A percentile compares a stretch with the other conserved stretches of the same genome.
Evolutionary conservation across 2,329 filamentous ascomycete genomes (phyloP).

Genomic region (Catunica adiposa): DNA sequence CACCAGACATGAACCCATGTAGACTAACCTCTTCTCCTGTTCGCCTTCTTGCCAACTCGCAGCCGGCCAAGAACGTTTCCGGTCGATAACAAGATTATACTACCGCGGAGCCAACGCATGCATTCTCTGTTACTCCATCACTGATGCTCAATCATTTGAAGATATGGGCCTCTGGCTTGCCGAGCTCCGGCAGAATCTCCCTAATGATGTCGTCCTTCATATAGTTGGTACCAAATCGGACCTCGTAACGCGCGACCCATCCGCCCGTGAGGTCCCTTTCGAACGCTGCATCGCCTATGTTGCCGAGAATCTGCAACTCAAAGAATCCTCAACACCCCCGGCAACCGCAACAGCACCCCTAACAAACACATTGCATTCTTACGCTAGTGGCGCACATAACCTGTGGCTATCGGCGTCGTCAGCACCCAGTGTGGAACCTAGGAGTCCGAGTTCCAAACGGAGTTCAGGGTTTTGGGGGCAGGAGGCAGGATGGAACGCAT

Average conservation of each 20-base stretch:
- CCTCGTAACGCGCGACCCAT: conserved; percentile 71
- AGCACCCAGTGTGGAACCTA: conserved; percentile 29
- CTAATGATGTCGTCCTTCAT: conserved; percentile 66
- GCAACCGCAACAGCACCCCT: conserved; percentile 24
- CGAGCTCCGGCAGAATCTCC: conserved; percentile 66
- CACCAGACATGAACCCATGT: too few relatives aligned
- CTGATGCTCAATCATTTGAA: conserved; percentile 65
- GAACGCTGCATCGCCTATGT: conserved; percentile 93
- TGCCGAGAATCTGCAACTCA: conserved; percentile 72
- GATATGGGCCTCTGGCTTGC: conserved; percentile 88
- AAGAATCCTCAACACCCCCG: conserved; percentile 48
- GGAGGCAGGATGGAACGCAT: conserved; percentile 90
- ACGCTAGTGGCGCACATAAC: conserved; percentile 16
- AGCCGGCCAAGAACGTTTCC: conserved; percentile 86
- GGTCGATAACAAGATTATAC: conserved; percentile 86
- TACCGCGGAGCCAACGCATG: conserved; percentile 91
- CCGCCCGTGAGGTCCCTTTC: conserved; percentile 69
- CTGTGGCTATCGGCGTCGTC: conserved; percentile 13
- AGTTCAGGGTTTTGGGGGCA: conserved; percentile 76
- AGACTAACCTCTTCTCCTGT: background rate
- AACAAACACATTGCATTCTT: conserved; percentile 18
- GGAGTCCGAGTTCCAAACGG: conserved; percentile 45
- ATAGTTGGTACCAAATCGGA: conserved; percentile 93
- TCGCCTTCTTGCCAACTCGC: conserved; percentile 6
- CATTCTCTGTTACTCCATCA: conserved; percentile 89